A percentile compares a stretch with the other conserved stretches of the same genome.
Conservation (phyloP, 2,329 filamentous ascomycete species). For the Verticillium isaacii region DNA sequence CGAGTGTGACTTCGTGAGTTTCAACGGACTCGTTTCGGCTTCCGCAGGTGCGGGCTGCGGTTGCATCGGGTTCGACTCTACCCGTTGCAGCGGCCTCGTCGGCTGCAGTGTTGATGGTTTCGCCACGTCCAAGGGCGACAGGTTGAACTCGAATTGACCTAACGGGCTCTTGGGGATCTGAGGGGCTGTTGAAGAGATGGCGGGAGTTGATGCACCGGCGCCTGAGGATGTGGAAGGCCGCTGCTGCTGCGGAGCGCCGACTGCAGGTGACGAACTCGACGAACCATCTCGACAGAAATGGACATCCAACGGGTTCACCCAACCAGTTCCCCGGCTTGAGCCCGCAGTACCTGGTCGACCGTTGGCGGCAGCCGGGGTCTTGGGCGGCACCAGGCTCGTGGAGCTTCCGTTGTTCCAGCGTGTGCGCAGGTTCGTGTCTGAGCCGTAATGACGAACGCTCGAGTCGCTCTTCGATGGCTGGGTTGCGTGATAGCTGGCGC, state of each 20-base stretch:
- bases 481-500: constrained; percentile 12
- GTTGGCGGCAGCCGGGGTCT: constrained; percentile 22
- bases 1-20: not conserved
- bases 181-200: constrained; percentile 13
- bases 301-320: constrained; percentile 44
- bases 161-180: constrained; percentile 31
- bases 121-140: constrained; percentile 13
- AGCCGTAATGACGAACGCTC: constrained; percentile 27
- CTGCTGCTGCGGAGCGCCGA: not conserved
- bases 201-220: not conserved
- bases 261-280: constrained; percentile 5
- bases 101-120: not conserved
- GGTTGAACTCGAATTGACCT: constrained; percentile 32
- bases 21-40: not conserved
- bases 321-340: constrained; percentile 28
- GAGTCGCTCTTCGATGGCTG: constrained; percentile 4
- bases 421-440: constrained; percentile 32
- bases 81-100: not conserved
- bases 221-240: constrained; percentile 3
- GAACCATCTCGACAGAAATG: constrained; percentile 30
- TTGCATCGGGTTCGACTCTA: not conserved
- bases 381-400: constrained; percentile 23
- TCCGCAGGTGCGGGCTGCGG: not conserved
- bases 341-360: constrained; percentile 28
- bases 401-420: constrained; percentile 29